A percentile compares a stretch with the other conserved stretches of the same genome.
These are phyloP conservation scores for Aureobasidium mangrovei DNA, from an alignment of 2,329 filamentous ascomycete genomes.

Conservation along the genomic window DNA sequence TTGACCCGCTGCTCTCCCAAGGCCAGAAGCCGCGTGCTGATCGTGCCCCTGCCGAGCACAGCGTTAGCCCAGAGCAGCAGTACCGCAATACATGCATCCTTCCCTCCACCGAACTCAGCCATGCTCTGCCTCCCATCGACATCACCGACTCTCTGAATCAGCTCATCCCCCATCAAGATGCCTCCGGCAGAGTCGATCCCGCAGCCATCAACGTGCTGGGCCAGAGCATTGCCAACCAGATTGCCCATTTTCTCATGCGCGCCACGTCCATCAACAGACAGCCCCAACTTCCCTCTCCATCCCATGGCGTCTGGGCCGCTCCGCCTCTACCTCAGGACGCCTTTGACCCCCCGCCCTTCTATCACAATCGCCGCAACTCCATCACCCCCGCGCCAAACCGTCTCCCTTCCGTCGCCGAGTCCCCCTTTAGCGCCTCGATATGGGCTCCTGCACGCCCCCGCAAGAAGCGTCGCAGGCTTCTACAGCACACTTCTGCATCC, in stretches of 20 bases:
- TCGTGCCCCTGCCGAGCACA: background rate
- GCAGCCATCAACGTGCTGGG: conserved; percentile 27
- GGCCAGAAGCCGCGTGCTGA: background rate
- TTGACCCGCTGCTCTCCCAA: conserved; percentile 10
- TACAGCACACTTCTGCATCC: conserved; percentile 1
- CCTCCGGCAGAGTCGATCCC: conserved; percentile 16
- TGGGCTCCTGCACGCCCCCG: conserved; percentile 16
- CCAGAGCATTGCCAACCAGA: conserved; percentile 27
- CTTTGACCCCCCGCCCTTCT: conserved; percentile 4
- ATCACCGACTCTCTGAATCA: conserved; percentile 11
- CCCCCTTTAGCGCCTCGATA: conserved; percentile 17
- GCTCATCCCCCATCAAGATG: conserved; percentile 12
- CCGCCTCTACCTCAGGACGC: conserved; percentile 9
- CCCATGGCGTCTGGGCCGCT: background rate
- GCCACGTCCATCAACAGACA: conserved; percentile 7
- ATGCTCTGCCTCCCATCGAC: conserved; percentile 7
- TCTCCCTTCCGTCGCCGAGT: conserved; percentile 13
- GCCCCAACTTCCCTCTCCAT: conserved; percentile 5
- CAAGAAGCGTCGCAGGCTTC: conserved; percentile 7
- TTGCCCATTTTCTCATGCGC: conserved; percentile 24
- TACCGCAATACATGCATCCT: conserved; percentile 1
- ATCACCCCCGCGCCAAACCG: background rate
- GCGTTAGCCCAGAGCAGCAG: conserved; percentile 3
- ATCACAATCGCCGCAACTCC: background rate
- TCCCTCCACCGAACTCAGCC: conserved; percentile 7